Evolutionary conservation across 106 monocot genomes (phyloP), one percentile per base, ranked within the genome.

Genomic region (Iris macrosiphon): DNA sequence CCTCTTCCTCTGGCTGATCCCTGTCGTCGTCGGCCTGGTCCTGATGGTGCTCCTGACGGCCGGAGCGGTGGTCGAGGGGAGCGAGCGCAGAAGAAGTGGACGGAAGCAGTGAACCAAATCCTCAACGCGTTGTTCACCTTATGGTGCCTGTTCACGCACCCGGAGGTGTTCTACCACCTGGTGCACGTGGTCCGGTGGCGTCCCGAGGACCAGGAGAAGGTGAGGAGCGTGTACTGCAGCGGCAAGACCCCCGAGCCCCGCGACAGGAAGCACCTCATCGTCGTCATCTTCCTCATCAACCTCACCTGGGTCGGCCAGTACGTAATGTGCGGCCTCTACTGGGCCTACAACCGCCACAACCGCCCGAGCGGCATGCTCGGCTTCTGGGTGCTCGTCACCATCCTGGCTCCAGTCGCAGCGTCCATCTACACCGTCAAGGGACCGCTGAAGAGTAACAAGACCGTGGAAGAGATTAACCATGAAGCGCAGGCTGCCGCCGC

Each of bases 41-140:
- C n/a, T n/a, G n/a, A n/a, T n/a, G n/a, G n/a, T n/a, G n/a, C n/a
- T n/a, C n/a, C n/a, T n/a, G n/a, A n/a, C n/a, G n/a, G n/a, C n/a
- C n/a, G n/a, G n/a, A n/a, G n/a, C n/a, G n/a, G n/a, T n/a, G n/a
- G n/a, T n/a, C n/a, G n/a, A n/a, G n/a, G n/a, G n/a, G n/a, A n/a
- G n/a, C n/a, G n/a, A n/a, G n/a, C n/a, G n/a, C n/a, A n/a, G n/a
- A n/a, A n/a, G n/a, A n/a, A n/a, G 7, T 78, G 78, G 78, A 67
- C 61, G 4, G 78, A 78, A 56, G 62, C 67, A 17, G 41, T 38
- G 61, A 78, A 72, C 59, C 78, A 78, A 34, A 22, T 78, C 23
- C 74, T 80, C 40, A 80, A 80, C 39, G 79, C 79, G 11, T 70
- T 80, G 19, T 81, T 81, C 68, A 71, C 75, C 4, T 51, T 81